Base-by-base conservation (phyloP, 768 basidiomycete species). In the Xerocomellus amylosporus region DNA sequence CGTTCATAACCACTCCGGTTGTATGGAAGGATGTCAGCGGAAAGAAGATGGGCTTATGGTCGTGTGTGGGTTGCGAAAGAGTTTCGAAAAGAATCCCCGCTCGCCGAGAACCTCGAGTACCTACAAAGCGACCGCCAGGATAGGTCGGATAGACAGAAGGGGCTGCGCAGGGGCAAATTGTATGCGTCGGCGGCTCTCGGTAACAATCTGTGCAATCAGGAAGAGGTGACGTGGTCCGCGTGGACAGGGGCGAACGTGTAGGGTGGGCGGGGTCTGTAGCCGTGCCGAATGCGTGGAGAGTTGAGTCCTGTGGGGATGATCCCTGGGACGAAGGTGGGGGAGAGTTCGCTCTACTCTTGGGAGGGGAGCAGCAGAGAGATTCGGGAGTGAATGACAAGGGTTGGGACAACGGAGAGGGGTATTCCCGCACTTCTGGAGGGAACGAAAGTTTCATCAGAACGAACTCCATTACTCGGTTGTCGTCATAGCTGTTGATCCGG, bases 1-100 rank as follows among this genome's bases (percentile, higher is more conserved):
- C 82, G 59, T 88, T 88, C 85, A 88, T 87, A 13, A 88, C 86
- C 13, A 84, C 79, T 4, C 87, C 87, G 0, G 77, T 75, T 0
- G 83, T 86, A 58, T 78, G 78, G 61, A 88, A 88, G 12, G 78
- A 75, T 17, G 84, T 80, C n/a, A 87, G 77, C 46, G 75, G 77
- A 10, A 77, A 79, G 61, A 88, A 88, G 2, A 71, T 52, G 1
- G 87, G 86, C 20, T 72, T 62, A 9, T 51, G 41, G 44, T 65
- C 64, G 8, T 39, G 36, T 5, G 20, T 34, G 24, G 50, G 38
- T 9, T 61, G 64, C 4, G 43, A 53, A 17, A 51, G 19, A 5
- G 46, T 22, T 36, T 67, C 67, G 14, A 57, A 49, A 30, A 53
- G 44, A 20, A 51, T n/a, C 4, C 53, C 59, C 0, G 54, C 1